phyloP scores from a whole-genome alignment of 345 rosid species.

The Euphorbia pulcherrima region DNA sequence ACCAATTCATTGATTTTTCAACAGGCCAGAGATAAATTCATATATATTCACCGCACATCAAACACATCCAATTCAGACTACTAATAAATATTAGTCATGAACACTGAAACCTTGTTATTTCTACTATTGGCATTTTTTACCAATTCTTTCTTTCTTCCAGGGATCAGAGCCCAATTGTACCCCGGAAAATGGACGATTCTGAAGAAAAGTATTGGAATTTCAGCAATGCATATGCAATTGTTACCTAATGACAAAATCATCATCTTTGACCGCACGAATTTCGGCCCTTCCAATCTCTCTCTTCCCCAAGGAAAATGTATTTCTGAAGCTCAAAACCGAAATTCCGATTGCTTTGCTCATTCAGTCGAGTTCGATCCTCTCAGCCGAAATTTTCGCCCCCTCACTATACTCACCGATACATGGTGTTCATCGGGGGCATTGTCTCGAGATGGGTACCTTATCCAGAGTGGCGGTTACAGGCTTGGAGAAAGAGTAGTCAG shows the following conservation, averaged over 20 bases:
- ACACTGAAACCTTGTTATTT: not conserved
- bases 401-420: conserved; percentile 24
- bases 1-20: not conserved
- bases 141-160: conserved; percentile 5
- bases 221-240: conserved; percentile 38
- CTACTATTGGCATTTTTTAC: conserved; percentile 10
- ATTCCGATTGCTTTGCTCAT: conserved; percentile 23
- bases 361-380: conserved; percentile 23
- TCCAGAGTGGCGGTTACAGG: conserved; percentile 25
- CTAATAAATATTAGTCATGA: conserved; percentile 15
- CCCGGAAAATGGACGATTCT: conserved; percentile 19
- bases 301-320: conserved; percentile 37
- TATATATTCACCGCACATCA: not conserved
- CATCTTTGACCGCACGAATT: conserved; percentile 24
- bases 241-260: conserved; percentile 23
- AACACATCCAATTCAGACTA: not conserved
- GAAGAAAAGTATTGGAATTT: conserved; percentile 30
- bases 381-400: conserved; percentile 21
- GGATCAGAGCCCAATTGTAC: conserved; percentile 1
- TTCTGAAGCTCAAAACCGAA: conserved; percentile 4
- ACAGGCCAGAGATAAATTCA: not conserved
- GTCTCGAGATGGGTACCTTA: conserved; percentile 11
- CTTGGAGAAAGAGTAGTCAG: conserved; percentile 24
- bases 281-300: conserved; percentile 45
- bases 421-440: conserved; percentile 30